Evolutionary conservation across 2,329 filamentous ascomycete genomes (phyloP).

Genomic region (Chrysoporthe puriensis): DNA sequence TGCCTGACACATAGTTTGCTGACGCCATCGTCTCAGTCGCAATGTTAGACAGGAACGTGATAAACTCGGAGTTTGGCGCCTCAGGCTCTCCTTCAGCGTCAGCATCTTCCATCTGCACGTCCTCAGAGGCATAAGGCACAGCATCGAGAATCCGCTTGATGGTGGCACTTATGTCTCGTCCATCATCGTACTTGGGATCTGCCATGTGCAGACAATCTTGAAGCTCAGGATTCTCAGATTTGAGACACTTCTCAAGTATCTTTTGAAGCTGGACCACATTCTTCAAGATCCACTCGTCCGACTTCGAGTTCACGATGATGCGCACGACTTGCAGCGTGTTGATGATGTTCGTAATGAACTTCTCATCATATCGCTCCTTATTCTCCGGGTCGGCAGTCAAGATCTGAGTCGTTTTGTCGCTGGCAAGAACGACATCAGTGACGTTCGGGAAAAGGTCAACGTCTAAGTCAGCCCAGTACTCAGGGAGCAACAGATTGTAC

Average conservation of each 20-base stretch:
- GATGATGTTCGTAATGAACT: conserved; percentile 84
- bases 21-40: conserved; percentile 86
- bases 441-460: conserved; percentile 90
- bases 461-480: conserved; percentile 90
- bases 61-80: conserved; percentile 81
- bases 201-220: conserved; percentile 87
- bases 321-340: conserved; percentile 93
- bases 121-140: conserved; percentile 66
- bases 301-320: conserved; percentile 84
- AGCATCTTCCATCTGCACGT: conserved; percentile 71
- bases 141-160: conserved; percentile 85
- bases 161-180: conserved; percentile 72
- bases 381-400: conserved; percentile 63
- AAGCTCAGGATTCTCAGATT: conserved; percentile 86
- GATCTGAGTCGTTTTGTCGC: conserved; percentile 72
- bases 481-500: conserved; percentile 80
- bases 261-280: conserved; percentile 81
- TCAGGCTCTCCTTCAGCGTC: conserved; percentile 86
- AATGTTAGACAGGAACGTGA: conserved; percentile 80
- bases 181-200: conserved; percentile 71
- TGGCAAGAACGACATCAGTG: conserved; percentile 81
- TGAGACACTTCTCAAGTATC: conserved; percentile 85
- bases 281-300: conserved; percentile 86
- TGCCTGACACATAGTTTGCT: conserved; percentile 80
- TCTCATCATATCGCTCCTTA: conserved; percentile 78